Evolutionary conservation across 805 yeast species (phyloP), one percentile per base, ranked within the genome.

Genomic region (Candida anglica): DNA sequence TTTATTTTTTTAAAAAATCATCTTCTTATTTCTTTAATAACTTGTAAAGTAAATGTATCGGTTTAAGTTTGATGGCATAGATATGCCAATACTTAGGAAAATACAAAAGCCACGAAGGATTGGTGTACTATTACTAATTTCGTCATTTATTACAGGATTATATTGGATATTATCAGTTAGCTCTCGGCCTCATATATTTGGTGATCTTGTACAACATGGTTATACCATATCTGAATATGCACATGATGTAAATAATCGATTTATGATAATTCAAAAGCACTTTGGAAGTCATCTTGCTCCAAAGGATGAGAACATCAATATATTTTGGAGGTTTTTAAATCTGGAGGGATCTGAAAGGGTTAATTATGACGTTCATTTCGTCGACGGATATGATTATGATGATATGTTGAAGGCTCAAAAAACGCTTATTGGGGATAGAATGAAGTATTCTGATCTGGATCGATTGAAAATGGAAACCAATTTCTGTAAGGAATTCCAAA

Each of bases 341-440:
- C 34, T 15, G 13, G 15, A 26, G 18, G 19, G 10, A 5, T 17
- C 22, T n/a, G n/a, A n/a, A 5, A 42, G 10, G 36, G 36, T 17
- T 27, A 37, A 32, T 13, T 39, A 38, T 31, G 44, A 48, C 28
- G 31, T 47, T 11, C 36, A 36, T 15, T 19, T 42, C 9, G 37
- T 49, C 23, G 42, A 43, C n/a, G 48, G 52, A 5, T 49, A 49
- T 33, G 40, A 49, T 28, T 49, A 49, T 30, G 33, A 38, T 9
- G 24, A 30, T 5, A 26, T 38, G 35, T 30, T 33, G 26, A 36
- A 27, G 14, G 11, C 28, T 3, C 27, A 33, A 18, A 28, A 30
- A 11, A 19, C 22, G 18, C n/a, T 19, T 17, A 14, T 22, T 23
- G 9, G 15, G 3, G 34, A 24, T 16, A 19, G 14, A 21, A 17